Conservation (phyloP, 2,329 filamentous ascomycete genomes). For the Fusarium veterinarium region DNA sequence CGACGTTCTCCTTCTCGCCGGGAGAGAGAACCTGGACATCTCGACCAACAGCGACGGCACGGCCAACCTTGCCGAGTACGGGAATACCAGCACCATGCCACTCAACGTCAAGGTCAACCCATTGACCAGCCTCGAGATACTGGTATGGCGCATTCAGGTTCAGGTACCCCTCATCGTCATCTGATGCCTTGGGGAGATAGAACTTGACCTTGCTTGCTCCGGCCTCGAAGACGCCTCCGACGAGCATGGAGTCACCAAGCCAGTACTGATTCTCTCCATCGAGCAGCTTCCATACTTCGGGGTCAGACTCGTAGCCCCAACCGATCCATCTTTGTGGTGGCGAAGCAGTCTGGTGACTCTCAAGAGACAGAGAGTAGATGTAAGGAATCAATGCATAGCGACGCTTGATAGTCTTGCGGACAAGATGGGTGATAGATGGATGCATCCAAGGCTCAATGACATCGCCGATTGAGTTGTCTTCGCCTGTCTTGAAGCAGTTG, state of each 20-base stretch:
- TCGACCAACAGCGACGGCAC: conserved; percentile 54
- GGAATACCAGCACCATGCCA: conserved; percentile 57
- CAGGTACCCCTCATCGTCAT: conserved; percentile 66
- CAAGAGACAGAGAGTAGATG: conserved; percentile 73
- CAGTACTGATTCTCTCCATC: conserved; percentile 78
- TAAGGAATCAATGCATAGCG: conserved; percentile 79
- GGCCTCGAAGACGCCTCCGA: conserved; percentile 75
- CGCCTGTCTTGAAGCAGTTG: conserved; percentile 80
- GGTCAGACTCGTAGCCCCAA: conserved; percentile 76
- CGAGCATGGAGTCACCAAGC: conserved; percentile 74
- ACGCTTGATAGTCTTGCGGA: conserved; percentile 74
- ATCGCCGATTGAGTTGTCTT: conserved; percentile 74
- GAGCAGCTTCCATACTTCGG: conserved; percentile 74
- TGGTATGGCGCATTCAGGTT: conserved; percentile 72
- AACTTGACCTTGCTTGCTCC: conserved; percentile 65
- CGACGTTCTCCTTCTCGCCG: conserved; percentile 52
- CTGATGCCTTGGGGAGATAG: conserved; percentile 71
- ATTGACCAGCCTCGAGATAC: conserved; percentile 60
- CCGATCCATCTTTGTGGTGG: conserved; percentile 79
- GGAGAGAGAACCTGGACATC: conserved; percentile 52
- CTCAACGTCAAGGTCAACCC: conserved; percentile 54
- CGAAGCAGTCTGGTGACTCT: conserved; percentile 69
- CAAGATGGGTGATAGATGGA: conserved; percentile 70
- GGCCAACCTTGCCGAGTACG: conserved; percentile 53
- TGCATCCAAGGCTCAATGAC: conserved; percentile 86